Base-by-base conservation (phyloP, 2,329 filamentous ascomycete species). In the Nemania abortiva region DNA sequence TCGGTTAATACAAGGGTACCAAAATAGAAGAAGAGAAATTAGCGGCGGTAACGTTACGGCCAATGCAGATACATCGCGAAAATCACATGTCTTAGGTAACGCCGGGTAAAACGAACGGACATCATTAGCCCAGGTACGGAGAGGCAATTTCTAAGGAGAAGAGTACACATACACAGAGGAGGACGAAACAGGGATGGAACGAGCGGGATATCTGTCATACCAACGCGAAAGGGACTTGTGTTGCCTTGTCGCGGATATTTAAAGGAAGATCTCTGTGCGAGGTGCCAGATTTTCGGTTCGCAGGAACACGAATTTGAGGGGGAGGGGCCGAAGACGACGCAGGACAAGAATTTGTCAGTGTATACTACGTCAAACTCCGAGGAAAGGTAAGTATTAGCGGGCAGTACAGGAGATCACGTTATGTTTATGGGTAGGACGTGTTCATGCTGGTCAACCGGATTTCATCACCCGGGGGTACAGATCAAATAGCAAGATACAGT, bases 211-310 rank as follows among this genome's bases (percentile, higher is more conserved):
- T 31, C 22, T 7, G 58, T 63, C 34, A 31, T 58, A 68, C 54
- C 10, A 55, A 10, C 24, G 52, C 55, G 47, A 65, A 63, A 54
- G 58, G 61, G 47, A 56, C 39, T 24, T 64, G 49, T 56, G 58
- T 34, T 65, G 52, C 67, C 53, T 65, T 29, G 39, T 55, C 31
- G 66, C 69, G 65, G 69, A 55, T 53, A 57, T 69, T 70, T 68
- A 60, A 66, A 49, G 29, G 54, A 65, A 31, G 31, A 70, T 65
- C 50, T 53, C 62, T 49, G 69, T 70, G 37, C 58, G 62, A 70
- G 69, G 65, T 66, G 66, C 66, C 69, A 62, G 55, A 57, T 61
- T 64, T 34, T 53, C 61, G 65, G 69, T 63, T 70, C 62, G 62
- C 47, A 61, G 54, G 54, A 65, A 65, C 59, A 67, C 59, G 53